These are phyloP conservation scores for Diaporthe australafricana DNA, from an alignment of 2,329 filamentous ascomycete genomes.

Conservation along the genomic window DNA sequence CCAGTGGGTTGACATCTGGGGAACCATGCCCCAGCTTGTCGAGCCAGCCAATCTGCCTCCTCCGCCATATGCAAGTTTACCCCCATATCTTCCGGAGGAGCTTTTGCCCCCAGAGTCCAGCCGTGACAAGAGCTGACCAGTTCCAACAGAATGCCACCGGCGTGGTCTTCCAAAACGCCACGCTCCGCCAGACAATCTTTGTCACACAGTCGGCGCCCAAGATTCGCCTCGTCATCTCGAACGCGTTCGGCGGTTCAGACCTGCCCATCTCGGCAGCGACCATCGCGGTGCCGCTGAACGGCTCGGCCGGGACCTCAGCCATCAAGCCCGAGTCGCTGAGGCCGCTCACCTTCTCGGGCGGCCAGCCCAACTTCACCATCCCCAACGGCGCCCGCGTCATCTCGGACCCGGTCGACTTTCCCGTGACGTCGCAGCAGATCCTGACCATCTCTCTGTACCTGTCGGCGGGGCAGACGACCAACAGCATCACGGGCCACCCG, in stretches of 20 bases:
- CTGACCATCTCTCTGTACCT: slow-evolving; percentile 70
- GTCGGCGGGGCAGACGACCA: slow-evolving; percentile 63
- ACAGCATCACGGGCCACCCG: slow-evolving; percentile 69
- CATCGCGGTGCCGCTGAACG: slow-evolving; percentile 64
- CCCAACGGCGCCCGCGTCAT: slow-evolving; percentile 67
- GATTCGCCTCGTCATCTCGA: slow-evolving; percentile 70
- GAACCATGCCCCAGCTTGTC: slow-evolving; percentile 71
- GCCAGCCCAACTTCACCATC: slow-evolving; percentile 56
- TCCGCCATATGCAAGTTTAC: slow-evolving; percentile 62
- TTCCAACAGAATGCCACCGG: slow-evolving; percentile 59
- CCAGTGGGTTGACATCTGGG: slow-evolving; percentile 73
- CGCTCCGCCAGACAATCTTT: slow-evolving; percentile 71
- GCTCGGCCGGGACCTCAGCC: slow-evolving; percentile 58
- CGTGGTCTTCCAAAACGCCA: slow-evolving; percentile 67
- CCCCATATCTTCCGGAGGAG: neutral
- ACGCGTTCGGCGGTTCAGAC: slow-evolving; percentile 69
- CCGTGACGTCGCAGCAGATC: slow-evolving; percentile 58
- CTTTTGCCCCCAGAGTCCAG: neutral
- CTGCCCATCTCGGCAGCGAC: slow-evolving; percentile 68
- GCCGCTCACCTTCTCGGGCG: slow-evolving; percentile 67
- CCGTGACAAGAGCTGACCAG: slow-evolving; percentile 35
- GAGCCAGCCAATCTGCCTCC: slow-evolving; percentile 70
- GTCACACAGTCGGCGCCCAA: slow-evolving; percentile 63
- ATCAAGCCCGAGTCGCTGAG: slow-evolving; percentile 61
- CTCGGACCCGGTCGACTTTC: slow-evolving; percentile 68